Conservation (phyloP, 768 basidiomycete species). For the Lenzites betulinus region DNA sequence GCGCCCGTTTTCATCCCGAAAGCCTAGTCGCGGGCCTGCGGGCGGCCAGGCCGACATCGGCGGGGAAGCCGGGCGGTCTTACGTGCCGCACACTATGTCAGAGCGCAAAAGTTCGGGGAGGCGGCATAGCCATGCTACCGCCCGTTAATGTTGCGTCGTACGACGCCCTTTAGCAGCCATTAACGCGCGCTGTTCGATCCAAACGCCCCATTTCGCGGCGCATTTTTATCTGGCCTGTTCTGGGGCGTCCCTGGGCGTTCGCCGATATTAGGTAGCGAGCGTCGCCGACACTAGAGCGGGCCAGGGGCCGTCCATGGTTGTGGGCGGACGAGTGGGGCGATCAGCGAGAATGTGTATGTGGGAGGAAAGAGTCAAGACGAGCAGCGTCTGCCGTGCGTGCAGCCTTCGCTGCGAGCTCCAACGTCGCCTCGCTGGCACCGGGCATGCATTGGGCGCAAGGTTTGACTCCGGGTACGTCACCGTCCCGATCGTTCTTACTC, state of each 20-base stretch:
- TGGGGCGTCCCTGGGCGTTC: not conserved
- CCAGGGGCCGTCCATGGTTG: not conserved
- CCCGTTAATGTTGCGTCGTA: too few relatives aligned
- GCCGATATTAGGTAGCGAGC: not conserved
- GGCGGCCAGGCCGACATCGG: not conserved
- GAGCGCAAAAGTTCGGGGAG: too few relatives aligned
- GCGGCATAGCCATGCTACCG: too few relatives aligned
- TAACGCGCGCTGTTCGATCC: too few relatives aligned
- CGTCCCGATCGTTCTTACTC: not conserved
- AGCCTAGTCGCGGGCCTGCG: constrained; percentile 6
- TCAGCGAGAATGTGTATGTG: not conserved
- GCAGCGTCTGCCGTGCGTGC: not conserved
- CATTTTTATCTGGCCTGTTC: not conserved
- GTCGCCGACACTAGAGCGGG: not conserved
- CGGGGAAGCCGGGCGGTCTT: too few relatives aligned
- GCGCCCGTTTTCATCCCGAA: not conserved
- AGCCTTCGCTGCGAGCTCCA: too few relatives aligned
- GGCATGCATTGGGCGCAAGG: not conserved
- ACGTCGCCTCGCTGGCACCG: not conserved
- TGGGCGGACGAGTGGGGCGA: not conserved
- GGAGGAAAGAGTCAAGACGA: not conserved
- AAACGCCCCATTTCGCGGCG: not conserved
- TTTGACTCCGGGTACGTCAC: not conserved
- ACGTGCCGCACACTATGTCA: too few relatives aligned
- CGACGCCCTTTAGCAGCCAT: too few relatives aligned